These are phyloP conservation scores for Saraca asoca DNA, from an alignment of 331 rosid genomes.

Conservation along the genomic window DNA sequence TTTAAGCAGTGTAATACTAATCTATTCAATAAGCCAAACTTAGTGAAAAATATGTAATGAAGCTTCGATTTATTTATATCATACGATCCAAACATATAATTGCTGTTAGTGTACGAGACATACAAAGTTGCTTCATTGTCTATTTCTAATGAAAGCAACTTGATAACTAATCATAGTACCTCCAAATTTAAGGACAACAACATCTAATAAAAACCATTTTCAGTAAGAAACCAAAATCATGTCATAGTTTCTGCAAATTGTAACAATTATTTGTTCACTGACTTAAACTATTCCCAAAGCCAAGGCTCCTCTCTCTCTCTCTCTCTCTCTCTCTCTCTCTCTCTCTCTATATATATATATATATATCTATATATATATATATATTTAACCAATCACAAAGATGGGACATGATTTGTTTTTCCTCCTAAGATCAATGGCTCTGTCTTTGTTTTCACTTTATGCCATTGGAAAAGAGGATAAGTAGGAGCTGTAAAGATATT, in stretches of 20 bases:
- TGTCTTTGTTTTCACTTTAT: neutral
- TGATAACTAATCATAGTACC: constrained; percentile 26
- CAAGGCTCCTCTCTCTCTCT: too few relatives aligned
- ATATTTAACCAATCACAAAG: too few relatives aligned
- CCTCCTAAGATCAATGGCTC: neutral
- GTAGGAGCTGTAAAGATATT: neutral
- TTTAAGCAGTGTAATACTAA: neutral
- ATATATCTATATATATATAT: too few relatives aligned
- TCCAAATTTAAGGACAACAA: constrained; percentile 7
- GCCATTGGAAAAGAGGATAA: too few relatives aligned
- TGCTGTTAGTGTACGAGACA: constrained; percentile 23
- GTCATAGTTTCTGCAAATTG: neutral
- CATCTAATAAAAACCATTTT: constrained; percentile 28
- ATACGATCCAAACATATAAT: neutral
- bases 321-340: too few relatives aligned
- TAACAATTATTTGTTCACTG: too few relatives aligned
- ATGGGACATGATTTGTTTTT: neutral
- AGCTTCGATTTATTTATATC: too few relatives aligned
- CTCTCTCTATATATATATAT: too few relatives aligned
- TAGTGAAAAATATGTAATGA: too few relatives aligned
- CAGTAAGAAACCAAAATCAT: constrained; percentile 22
- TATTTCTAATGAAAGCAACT: constrained; percentile 32
- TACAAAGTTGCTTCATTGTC: constrained; percentile 31
- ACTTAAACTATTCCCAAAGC: neutral
- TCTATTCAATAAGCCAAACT: neutral